A percentile compares a stretch with the other conserved stretches of the same genome.
phyloP scores from a whole-genome alignment of 2,329 filamentous ascomycete genomes.

The Sclerotinia trifoliorum region DNA sequence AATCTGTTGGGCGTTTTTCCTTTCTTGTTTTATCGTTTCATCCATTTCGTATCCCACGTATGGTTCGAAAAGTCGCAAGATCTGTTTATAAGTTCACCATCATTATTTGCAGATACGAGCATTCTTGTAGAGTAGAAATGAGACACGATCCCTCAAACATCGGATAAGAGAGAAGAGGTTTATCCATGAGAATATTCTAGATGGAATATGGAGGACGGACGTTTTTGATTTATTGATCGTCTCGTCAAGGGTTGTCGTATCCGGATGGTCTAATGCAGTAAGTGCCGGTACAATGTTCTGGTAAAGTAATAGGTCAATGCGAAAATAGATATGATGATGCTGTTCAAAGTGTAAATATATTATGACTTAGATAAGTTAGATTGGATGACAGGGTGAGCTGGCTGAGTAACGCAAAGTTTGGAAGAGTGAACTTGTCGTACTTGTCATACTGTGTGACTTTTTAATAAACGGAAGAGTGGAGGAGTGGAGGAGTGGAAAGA shows the following conservation, averaged over 20 bases:
- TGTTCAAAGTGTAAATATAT: slow-evolving; percentile 8
- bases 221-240: slow-evolving; percentile 7
- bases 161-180: neutral
- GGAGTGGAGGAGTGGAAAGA: neutral
- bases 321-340: neutral
- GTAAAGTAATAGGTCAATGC: slow-evolving; percentile 7
- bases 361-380: neutral
- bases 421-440: neutral
- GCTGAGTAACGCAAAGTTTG: neutral
- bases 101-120: neutral
- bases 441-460: neutral
- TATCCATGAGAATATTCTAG: slow-evolving; percentile 6
- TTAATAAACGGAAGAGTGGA: neutral
- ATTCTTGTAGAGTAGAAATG: neutral
- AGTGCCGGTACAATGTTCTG: neutral
- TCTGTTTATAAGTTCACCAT: neutral
- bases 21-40: neutral
- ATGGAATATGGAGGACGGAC: neutral
- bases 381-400: neutral
- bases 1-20: neutral
- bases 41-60: neutral
- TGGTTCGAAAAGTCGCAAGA: neutral
- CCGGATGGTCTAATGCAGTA: neutral
- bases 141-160: neutral
- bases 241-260: neutral